Base-by-base conservation (phyloP, 2,329 filamentous ascomycete genomes). In the Penicillium expansum region DNA sequence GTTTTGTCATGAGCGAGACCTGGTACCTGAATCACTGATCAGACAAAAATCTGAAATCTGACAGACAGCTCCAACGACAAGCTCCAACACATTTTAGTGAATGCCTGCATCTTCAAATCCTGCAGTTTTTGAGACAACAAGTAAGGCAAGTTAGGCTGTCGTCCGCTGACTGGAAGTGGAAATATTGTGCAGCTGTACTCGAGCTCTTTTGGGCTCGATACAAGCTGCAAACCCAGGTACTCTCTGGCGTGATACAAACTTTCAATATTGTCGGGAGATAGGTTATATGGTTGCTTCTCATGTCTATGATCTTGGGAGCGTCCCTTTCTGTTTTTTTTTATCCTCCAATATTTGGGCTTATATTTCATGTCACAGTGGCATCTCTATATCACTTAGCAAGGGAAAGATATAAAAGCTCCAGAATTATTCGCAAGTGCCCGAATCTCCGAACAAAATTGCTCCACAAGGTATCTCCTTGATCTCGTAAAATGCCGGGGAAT, bases 1-100 rank as follows among this genome's bases (percentile, higher is more conserved):
- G 74, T 91, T 91, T 76, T 91, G 86, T 67, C 89, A 89, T 0
- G 88, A 91, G 67, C 77, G 88, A 7, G 89, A 91, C 62, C 80
- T 91, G 11, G 82, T 35, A n/a, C 1, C 7, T 35, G 3, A 29
- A 9, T 2, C 27, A 5, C 27, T 29, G 6, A 6, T 29, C 27
- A 29, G 27, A 27, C 24, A 27, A 29, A 35, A n/a, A 3, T n/a
- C 8, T n/a, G 16, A 35, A 16, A 9, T 7, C 7, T n/a, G 6
- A 2, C 3, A 35, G 7, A 35, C 3, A 35, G 33, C 4, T n/a
- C 16, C 4, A 35, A n/a, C 1, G 16, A n/a, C 14, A 35, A 35
- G 7, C 33, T 35, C 16, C 16, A 35, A n/a, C n/a, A 1, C n/a
- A 18, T 18, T 9, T 18, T 18, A 9, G 35, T 13, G 35, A 37